Evolutionary conservation across 2,329 filamentous ascomycete species (phyloP).

Genomic region (Helotiales sp.): DNA sequence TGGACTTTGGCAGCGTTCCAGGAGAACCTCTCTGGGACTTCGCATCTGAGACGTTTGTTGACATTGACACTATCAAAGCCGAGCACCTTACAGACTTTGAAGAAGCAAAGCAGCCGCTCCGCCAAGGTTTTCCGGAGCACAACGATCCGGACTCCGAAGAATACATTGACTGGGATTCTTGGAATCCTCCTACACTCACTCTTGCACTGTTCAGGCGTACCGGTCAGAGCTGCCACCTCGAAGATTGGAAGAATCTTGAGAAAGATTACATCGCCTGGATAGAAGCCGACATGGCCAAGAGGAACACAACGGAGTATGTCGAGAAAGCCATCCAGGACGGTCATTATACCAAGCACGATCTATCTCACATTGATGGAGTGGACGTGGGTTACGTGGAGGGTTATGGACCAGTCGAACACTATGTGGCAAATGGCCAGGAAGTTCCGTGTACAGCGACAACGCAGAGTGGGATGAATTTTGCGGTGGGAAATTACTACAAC

Average conservation of each 20-base stretch:
- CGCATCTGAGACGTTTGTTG: not conserved
- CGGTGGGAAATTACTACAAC: not conserved
- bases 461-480: not conserved
- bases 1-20: not conserved
- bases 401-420: not conserved
- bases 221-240: not conserved
- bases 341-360: not conserved
- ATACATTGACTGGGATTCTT: not conserved
- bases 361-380: not conserved
- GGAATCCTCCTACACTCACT: not conserved
- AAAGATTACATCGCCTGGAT: not conserved
- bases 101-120: not conserved
- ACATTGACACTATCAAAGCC: not conserved
- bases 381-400: not conserved
- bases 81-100: not conserved
- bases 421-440: not conserved
- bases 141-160: not conserved
- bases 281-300: not conserved
- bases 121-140: not conserved
- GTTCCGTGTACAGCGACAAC: not conserved
- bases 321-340: not conserved
- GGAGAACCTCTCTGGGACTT: not conserved
- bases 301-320: not conserved
- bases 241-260: not conserved
- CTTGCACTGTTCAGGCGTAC: not conserved